Evolutionary conservation across 306 rosid genomes (phyloP).

Genomic region (Rosa persica): DNA sequence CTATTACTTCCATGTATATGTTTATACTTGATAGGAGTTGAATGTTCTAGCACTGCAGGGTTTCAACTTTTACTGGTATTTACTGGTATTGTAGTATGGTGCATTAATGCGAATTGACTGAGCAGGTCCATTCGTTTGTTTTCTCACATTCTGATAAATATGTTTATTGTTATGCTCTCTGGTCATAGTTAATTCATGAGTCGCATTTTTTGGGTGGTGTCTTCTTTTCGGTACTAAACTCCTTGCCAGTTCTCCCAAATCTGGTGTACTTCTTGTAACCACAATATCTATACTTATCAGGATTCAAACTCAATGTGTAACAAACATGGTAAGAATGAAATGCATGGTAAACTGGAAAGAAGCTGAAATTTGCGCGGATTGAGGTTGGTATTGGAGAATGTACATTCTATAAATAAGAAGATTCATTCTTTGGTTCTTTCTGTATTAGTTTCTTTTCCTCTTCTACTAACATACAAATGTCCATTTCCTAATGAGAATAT

Average conservation of each 20-base stretch:
- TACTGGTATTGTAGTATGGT: not conserved
- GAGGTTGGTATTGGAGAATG: too few species aligned
- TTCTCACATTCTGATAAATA: not conserved
- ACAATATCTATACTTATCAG: not conserved
- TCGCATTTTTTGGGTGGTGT: not conserved
- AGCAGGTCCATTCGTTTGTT: not conserved
- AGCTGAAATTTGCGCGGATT: not conserved
- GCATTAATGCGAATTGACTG: not conserved
- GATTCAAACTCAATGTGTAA: not conserved
- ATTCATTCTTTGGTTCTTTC: too few species aligned
- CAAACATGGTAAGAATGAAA: not conserved
- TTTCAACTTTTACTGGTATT: not conserved
- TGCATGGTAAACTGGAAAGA: not conserved
- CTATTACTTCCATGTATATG: not conserved
- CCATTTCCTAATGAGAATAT: too few species aligned
- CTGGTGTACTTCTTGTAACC: not conserved
- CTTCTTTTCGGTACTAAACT: not conserved
- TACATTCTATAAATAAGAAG: too few species aligned
- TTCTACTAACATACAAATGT: too few species aligned
- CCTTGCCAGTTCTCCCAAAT: not conserved
- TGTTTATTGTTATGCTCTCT: not conserved
- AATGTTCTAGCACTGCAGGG: not conserved
- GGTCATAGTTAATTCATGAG: not conserved
- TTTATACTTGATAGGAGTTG: not conserved
- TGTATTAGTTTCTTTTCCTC: too few species aligned